phyloP scores from a whole-genome alignment of 2,329 filamentous ascomycete species.

The Ascochyta viciae-villosae region DNA sequence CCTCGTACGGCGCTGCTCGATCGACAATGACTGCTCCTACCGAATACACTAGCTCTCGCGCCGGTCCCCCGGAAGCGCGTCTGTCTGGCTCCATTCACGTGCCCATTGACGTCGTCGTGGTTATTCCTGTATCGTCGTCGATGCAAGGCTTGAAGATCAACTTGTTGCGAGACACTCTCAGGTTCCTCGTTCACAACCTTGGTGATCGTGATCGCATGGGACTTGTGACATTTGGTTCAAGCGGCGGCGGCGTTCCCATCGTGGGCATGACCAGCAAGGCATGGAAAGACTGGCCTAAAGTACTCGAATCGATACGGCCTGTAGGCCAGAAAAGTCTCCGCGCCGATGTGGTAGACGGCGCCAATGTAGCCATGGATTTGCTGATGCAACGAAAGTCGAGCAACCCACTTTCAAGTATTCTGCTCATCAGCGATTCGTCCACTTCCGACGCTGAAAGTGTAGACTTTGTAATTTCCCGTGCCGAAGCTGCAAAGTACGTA shows the following conservation, averaged over 20 bases:
- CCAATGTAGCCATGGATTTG: conserved; percentile 97
- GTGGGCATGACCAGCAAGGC: conserved; percentile 98
- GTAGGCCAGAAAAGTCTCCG: conserved; percentile 96
- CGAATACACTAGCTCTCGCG: conserved; percentile 79
- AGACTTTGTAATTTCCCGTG: conserved; percentile 95
- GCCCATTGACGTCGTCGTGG: conserved; percentile 92
- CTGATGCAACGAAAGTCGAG: conserved; percentile 97
- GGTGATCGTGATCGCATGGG: conserved; percentile 97
- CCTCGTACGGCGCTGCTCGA: conserved; percentile 81
- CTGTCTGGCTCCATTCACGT: conserved; percentile 73
- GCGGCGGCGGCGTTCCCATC: conserved; percentile 87
- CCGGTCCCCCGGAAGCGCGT: conserved; percentile 53
- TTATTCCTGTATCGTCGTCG: conserved; percentile 95
- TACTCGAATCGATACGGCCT: conserved; percentile 85
- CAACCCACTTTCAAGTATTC: conserved; percentile 92
- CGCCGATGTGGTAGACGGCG: conserved; percentile 95
- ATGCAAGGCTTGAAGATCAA: conserved; percentile 99
- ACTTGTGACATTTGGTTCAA: conserved; percentile 94
- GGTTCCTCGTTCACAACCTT: conserved; percentile 87
- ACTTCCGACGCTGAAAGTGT: conserved; percentile 94
- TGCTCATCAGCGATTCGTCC: conserved; percentile 96
- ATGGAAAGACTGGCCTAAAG: conserved; percentile 89
- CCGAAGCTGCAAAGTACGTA: conserved; percentile 92
- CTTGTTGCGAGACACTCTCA: conserved; percentile 86
- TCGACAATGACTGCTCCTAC: conserved; percentile 89